Percentiles rank a stretch among this genome's conserved stretches.
Evolutionary conservation across 169 alveolate genomes (phyloP).

Genomic region (Plasmodium gaboni): DNA sequence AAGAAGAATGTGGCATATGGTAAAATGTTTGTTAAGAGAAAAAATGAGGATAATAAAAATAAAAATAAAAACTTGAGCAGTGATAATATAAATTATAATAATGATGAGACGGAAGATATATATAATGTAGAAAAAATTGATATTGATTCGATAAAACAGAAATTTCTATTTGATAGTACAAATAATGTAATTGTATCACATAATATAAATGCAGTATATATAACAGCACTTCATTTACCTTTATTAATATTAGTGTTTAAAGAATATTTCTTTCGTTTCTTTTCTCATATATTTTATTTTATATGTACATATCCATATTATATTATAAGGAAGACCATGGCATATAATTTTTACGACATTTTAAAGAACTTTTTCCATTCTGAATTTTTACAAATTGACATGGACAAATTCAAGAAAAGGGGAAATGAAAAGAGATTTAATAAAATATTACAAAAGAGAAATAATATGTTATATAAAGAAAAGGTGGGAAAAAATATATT

Average conservation of each 20-base stretch:
- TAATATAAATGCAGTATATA: constrained; percentile 72
- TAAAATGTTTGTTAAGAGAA: constrained; percentile 8
- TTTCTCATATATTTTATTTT: constrained; percentile 74
- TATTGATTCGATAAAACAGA: constrained; percentile 40
- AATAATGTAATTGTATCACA: constrained; percentile 58
- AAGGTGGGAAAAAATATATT: neutral
- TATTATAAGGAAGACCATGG: constrained; percentile 54
- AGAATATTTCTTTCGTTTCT: constrained; percentile 51
- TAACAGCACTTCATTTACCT: constrained; percentile 44
- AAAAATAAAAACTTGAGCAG: neutral
- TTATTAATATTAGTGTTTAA: constrained; percentile 33
- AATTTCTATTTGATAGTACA: constrained; percentile 38
- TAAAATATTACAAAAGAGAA: constrained; percentile 1
- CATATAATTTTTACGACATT: constrained; percentile 57
- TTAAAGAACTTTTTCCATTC: constrained; percentile 25
- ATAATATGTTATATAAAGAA: neutral
- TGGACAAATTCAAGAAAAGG: constrained; percentile 13
- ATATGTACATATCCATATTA: constrained; percentile 74
- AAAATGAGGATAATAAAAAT: constrained; percentile 1
- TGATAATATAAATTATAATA: neutral
- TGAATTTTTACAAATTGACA: constrained; percentile 6
- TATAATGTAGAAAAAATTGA: constrained; percentile 39
- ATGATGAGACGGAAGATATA: constrained; percentile 27
- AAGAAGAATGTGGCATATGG: constrained; percentile 26
- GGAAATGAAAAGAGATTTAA: constrained; percentile 10